Base-by-base conservation (phyloP, 139 green algal genomes). In the Picochlorum sp. region DNA sequence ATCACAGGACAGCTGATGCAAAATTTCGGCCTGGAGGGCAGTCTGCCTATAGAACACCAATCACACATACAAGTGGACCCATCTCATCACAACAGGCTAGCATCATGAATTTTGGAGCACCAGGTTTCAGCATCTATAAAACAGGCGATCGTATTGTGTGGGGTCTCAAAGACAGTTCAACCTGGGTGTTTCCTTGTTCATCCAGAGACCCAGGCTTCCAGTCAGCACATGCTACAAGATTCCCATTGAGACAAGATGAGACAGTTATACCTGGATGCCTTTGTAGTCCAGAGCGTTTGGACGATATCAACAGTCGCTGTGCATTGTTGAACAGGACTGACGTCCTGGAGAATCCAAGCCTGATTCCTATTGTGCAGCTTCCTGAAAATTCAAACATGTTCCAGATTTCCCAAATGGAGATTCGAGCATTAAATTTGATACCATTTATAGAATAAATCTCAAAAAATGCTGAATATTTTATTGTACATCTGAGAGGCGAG, bases 1-100 rank as follows among this genome's bases (percentile, higher is more conserved):
- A 59, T 59, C 51, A 59, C 23, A 18, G 51, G 16, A 59, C 51
- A 38, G 51, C 51, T 14, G 23, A 59, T 34, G 23, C 51, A 37
- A 59, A 59, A 20, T 59, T 59, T 59, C 15, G 21, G 8, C 21
- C 51, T 15, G 15, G 6, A 14, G 10, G 0, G 6, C 20, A 30
- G 15, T 16, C 23, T 34, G 23, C 13, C 16, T 38, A 59, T 2
- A 37, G 15, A 31, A 34, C n/a, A 14, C 51, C 51, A 18, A 59
- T 59, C n/a, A 59, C 51, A 2, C 51, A 59, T 41, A 31, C 23
- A 16, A 59, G n/a, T 9, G 13, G 13, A n/a, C 51, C 51, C 23
- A 38, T 34, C 13, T 34, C 51, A 4, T 23, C n/a, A 59, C n/a
- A 59, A 18, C 51, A 59, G 23, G 51, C 51, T 34, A 37, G 20